Evolutionary conservation across 805 yeast genomes (phyloP).

Genomic region (Saccharomyces paradoxus): DNA sequence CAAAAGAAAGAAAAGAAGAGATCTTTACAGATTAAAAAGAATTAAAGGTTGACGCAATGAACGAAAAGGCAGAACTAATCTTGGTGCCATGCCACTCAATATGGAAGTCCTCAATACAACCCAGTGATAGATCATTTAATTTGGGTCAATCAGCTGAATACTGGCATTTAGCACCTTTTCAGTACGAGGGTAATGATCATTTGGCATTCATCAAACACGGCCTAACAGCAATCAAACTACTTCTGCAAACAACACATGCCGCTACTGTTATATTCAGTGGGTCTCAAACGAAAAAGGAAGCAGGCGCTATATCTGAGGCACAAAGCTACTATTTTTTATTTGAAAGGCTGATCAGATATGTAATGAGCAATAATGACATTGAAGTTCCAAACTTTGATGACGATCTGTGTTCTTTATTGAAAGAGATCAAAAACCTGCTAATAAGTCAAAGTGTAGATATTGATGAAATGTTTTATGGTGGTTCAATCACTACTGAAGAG

Average conservation of each 20-base stretch:
- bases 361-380: conserved; percentile 8
- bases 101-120: conserved; percentile 34
- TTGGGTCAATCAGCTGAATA: conserved; percentile 43
- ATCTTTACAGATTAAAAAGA: background rate
- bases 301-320: conserved; percentile 54
- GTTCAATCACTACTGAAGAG: conserved; percentile 48
- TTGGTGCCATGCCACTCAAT: conserved; percentile 59
- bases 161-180: conserved; percentile 66
- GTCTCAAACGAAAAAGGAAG: conserved; percentile 56
- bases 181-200: conserved; percentile 62
- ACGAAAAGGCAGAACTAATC: conserved; percentile 29
- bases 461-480: conserved; percentile 10
- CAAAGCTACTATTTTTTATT: conserved; percentile 47
- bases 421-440: conserved; percentile 3
- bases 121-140: conserved; percentile 20
- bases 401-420: background rate
- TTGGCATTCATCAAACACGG: conserved; percentile 58
- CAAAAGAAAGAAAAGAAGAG: background rate
- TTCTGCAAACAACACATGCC: conserved; percentile 25
- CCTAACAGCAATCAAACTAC: conserved; percentile 33
- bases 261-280: conserved; percentile 47
- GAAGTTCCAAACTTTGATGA: conserved; percentile 6
- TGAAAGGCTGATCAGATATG: conserved; percentile 19
- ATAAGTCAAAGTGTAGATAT: conserved; percentile 4
- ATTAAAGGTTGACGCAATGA: background rate